Evolutionary conservation across 106 monocot genomes (phyloP), one percentile per base, ranked within the genome.

Genomic region (Agapanthus africanus): DNA sequence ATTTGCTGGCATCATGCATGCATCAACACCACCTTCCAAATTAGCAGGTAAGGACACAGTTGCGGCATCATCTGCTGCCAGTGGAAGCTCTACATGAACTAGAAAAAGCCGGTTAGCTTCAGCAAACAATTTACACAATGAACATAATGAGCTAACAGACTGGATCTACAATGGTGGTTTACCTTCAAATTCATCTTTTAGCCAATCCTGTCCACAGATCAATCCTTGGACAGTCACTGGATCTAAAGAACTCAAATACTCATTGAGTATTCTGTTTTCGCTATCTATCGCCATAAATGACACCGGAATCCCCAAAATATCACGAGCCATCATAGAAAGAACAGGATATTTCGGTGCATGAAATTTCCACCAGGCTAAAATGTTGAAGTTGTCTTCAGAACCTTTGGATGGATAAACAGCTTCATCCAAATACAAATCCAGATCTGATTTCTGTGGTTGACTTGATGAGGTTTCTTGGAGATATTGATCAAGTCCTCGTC

Each of bases 351-450:
- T 85, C 8, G 85, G 74, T 32, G 81, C 71, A 73, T 81, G 75
- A 37, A 67, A 72, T 51, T 78, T 85, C 85, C 85, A 85, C 85
- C 85, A 81, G 6, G 78, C 74, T 63, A 85, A 72, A 33, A 85
- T 67, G 44, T 81, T 72, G 72, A 85, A 81, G 33, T 64, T 72
- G 11, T 85, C 85, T 31, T 59, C 74, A 59, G 40, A 66, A 4
- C 74, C 78, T 70, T 74, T 81, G 18, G 63, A 50, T 4, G 68
- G 80, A 75, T 85, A 63, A 46, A 81, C 85, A 27, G 81, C 33
- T 73, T 85, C 85, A 63, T 81, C 85, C 37, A 85, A 75, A 56
- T 85, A 85, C 78, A 81, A 67, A 65, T 85, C 85, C 71, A 85
- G 54, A 75, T 85, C 85, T 30, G 85, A 78, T 76, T 78, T 85